These are phyloP conservation scores for Lactarius evosmus DNA, from an alignment of 768 basidiomycete species.

Conservation along the genomic window DNA sequence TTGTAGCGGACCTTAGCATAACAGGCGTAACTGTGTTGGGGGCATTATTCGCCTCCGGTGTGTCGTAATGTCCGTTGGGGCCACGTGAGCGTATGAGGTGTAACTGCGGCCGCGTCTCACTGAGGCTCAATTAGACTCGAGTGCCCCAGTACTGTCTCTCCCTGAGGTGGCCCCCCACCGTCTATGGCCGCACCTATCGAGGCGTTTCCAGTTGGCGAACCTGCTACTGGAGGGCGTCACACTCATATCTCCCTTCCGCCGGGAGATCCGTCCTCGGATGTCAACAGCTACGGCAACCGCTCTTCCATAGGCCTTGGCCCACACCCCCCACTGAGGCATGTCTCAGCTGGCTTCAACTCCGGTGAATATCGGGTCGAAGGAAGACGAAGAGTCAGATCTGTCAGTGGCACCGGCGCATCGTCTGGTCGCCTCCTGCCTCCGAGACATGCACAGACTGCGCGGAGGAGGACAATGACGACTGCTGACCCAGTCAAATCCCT, in stretches of 20 bases:
- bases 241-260: slow-evolving; percentile 38
- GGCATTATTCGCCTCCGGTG: too few species aligned
- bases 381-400: slow-evolving; percentile 36
- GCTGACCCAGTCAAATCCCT: slow-evolving; percentile 12
- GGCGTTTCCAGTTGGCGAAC: slow-evolving; percentile 31
- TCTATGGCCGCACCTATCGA: slow-evolving; percentile 17
- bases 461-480: slow-evolving; percentile 26
- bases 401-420: slow-evolving; percentile 25
- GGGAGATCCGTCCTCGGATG: slow-evolving; percentile 21
- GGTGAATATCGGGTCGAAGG: slow-evolving; percentile 28
- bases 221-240: slow-evolving; percentile 28
- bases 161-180: not conserved
- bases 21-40: too few species aligned
- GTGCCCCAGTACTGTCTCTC: not conserved
- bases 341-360: slow-evolving; percentile 18
- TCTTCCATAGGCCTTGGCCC: slow-evolving; percentile 32
- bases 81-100: not conserved
- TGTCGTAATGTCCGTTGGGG: not conserved
- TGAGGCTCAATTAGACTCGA: not conserved
- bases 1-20: not conserved
- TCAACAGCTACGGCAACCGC: slow-evolving; percentile 21
- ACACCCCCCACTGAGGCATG: slow-evolving; percentile 28
- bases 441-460: slow-evolving; percentile 13
- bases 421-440: slow-evolving; percentile 19
- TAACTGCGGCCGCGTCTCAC: not conserved